phyloP scores from a whole-genome alignment of 208 protist genomes.

The Acanthamoeba sp. region DNA sequence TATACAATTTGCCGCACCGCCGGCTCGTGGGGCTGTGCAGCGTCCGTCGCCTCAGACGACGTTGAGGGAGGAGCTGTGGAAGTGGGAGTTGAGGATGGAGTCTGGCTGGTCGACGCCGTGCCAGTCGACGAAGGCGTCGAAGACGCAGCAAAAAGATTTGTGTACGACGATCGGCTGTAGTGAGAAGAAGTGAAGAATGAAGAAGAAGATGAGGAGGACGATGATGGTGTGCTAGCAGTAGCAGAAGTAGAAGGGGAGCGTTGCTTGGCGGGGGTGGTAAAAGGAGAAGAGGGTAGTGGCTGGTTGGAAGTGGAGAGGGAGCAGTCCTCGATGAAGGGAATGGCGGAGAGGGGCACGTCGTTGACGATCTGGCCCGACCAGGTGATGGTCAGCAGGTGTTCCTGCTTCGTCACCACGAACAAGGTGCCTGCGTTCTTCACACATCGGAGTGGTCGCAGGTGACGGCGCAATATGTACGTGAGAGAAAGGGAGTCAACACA shows the following conservation, averaged over 20 bases:
- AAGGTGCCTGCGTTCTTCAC: background rate
- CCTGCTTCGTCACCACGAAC: constrained; percentile 10
- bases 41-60: background rate
- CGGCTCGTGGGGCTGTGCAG: background rate
- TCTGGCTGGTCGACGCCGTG: background rate
- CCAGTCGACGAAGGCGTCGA: background rate
- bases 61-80: background rate
- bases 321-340: constrained; percentile 38
- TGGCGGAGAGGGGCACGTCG: background rate
- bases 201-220: background rate
- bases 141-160: background rate
- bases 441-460: background rate
- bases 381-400: constrained; percentile 16
- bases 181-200: background rate
- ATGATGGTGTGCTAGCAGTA: too few relatives aligned
- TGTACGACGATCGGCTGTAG: background rate
- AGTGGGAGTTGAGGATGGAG: background rate
- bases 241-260: background rate
- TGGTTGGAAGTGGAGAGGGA: background rate
- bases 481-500: background rate
- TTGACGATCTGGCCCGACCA: constrained; percentile 37
- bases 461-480: too few relatives aligned
- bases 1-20: background rate
- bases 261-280: background rate
- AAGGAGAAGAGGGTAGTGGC: background rate